Percentiles rank a stretch among this genome's conserved stretches.
These are phyloP conservation scores for Candida ponderosae DNA, from an alignment of 805 yeast genomes.

Conservation along the genomic window DNA sequence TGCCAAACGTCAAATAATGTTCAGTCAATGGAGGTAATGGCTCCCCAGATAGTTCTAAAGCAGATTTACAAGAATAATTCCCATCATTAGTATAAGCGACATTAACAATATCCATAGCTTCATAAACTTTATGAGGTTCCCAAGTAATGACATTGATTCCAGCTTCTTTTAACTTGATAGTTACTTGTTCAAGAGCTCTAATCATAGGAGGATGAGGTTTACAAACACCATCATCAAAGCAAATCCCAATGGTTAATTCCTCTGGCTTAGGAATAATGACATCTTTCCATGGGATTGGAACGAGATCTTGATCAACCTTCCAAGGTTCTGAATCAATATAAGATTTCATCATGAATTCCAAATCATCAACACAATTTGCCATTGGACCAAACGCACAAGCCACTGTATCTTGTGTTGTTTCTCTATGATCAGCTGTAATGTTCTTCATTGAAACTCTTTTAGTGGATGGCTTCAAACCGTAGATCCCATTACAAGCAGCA, in stretches of 20 bases:
- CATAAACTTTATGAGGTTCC: conserved; percentile 48
- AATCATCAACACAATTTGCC: conserved; percentile 55
- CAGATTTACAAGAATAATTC: conserved; percentile 43
- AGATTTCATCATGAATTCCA: conserved; percentile 58
- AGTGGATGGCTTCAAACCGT: conserved; percentile 57
- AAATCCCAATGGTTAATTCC: conserved; percentile 49
- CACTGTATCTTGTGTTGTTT: conserved; percentile 40
- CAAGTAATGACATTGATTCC: conserved; percentile 52
- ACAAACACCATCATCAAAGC: conserved; percentile 58
- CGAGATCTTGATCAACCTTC: conserved; percentile 31
- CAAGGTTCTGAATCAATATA: conserved; percentile 48
- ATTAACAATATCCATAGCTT: conserved; percentile 52
- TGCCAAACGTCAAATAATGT: conserved; percentile 52
- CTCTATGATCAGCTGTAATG: conserved; percentile 5
- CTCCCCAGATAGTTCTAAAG: conserved; percentile 57
- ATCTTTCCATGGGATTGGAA: conserved; percentile 33
- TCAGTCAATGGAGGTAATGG: conserved; percentile 58
- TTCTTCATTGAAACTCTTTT: conserved; percentile 37
- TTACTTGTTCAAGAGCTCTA: conserved; percentile 48
- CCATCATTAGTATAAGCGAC: conserved; percentile 61
- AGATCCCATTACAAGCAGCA: conserved; percentile 54
- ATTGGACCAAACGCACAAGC: conserved; percentile 64
- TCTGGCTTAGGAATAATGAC: conserved; percentile 28
- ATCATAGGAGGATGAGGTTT: conserved; percentile 60
- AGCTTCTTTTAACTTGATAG: conserved; percentile 46